Percentiles rank a stretch among this genome's conserved stretches.
phyloP scores from a whole-genome alignment of 768 basidiomycete species.

The Mycena floridula region DNA sequence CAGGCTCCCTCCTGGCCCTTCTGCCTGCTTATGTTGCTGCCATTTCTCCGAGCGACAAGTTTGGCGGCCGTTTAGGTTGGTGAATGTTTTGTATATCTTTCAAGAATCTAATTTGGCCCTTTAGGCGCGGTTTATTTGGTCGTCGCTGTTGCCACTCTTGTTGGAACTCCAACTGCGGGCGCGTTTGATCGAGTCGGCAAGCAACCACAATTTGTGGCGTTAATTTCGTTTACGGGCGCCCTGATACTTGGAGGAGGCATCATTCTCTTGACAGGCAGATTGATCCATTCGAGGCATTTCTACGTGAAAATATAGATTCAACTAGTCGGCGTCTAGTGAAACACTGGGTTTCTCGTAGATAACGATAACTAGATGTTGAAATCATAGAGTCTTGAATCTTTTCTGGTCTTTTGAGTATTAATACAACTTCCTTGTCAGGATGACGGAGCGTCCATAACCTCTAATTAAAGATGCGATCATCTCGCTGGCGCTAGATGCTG shows the following conservation, averaged over 20 bases:
- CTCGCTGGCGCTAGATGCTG: too few species aligned
- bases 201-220: constrained; percentile 16
- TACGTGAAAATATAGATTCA: neutral
- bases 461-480: too few species aligned
- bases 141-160: constrained; percentile 21
- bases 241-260: constrained; percentile 12
- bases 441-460: too few species aligned
- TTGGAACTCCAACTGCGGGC: constrained; percentile 26
- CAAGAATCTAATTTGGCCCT: neutral
- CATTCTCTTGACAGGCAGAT: neutral
- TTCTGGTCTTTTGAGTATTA: too few species aligned
- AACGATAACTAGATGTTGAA: too few species aligned
- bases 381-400: too few species aligned
- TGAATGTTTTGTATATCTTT: neutral
- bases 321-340: too few species aligned
- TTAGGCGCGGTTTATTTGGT: constrained; percentile 22
- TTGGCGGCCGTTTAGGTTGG: constrained; percentile 24
- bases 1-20: constrained; percentile 23
- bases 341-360: too few species aligned
- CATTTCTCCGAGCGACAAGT: constrained; percentile 21
- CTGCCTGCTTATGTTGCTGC: constrained; percentile 23
- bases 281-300: neutral
- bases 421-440: too few species aligned
- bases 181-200: constrained; percentile 19
- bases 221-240: constrained; percentile 25